Evolutionary conservation across 2,329 filamentous ascomycete species (phyloP).

Genomic region (Sclerotinia glacialis): DNA sequence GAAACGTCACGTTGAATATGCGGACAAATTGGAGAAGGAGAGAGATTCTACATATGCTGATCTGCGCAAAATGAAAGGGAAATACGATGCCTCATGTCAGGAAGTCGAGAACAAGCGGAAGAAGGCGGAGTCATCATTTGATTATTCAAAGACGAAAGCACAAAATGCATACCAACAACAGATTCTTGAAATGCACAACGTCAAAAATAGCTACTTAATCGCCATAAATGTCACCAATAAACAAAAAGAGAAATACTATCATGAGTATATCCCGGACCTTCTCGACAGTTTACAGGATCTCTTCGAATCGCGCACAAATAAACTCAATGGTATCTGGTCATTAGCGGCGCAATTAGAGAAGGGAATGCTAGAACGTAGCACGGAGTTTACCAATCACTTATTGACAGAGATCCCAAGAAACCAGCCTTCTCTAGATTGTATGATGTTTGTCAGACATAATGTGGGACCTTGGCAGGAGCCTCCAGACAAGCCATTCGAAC

Average conservation of each 20-base stretch:
- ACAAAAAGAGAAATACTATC: conserved; percentile 95
- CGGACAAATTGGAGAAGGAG: conserved; percentile 84
- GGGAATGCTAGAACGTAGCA: conserved; percentile 72
- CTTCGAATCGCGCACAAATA: conserved; percentile 80
- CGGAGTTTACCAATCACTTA: conserved; percentile 68
- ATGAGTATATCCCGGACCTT: conserved; percentile 92
- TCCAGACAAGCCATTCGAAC: conserved; percentile 79
- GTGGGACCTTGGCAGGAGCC: conserved; percentile 80
- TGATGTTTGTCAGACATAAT: conserved; percentile 98
- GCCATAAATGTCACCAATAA: conserved; percentile 96
- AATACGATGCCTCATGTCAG: conserved; percentile 90
- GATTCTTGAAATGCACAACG: conserved; percentile 91
- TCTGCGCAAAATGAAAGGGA: conserved; percentile 83
- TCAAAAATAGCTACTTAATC: conserved; percentile 97
- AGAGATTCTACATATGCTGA: conserved; percentile 80
- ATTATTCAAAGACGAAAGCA: conserved; percentile 80
- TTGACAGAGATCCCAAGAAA: conserved; percentile 82
- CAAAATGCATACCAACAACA: conserved; percentile 91
- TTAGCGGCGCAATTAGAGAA: conserved; percentile 76
- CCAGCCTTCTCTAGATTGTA: conserved; percentile 82
- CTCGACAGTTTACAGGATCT: conserved; percentile 92
- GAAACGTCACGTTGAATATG: conserved; percentile 86
- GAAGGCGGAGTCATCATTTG: conserved; percentile 91
- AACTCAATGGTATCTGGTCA: conserved; percentile 83
- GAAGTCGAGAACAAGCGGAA: conserved; percentile 93